A percentile compares a stretch with the other conserved stretches of the same genome.
phyloP scores from a whole-genome alignment of 73 alveolate species.

The Paraurostyla sp. region DNA sequence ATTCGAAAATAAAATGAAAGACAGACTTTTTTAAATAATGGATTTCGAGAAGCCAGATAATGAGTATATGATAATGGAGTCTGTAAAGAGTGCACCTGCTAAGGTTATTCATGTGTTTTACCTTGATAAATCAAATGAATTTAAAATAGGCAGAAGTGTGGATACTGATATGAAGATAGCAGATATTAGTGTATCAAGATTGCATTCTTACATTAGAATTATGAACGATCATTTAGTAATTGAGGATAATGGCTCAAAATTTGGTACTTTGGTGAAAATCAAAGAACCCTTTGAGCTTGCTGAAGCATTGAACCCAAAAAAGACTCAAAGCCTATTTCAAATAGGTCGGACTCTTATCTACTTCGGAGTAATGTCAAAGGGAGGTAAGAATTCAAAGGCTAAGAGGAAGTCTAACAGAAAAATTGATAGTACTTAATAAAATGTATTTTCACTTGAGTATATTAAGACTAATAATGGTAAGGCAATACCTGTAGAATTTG shows the following conservation, averaged over 20 bases:
- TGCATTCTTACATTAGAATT: slow-evolving; percentile 61
- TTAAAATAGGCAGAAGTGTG: slow-evolving; percentile 67
- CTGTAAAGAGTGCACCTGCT: slow-evolving; percentile 69
- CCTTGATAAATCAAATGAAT: not conserved
- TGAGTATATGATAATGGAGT: slow-evolving; percentile 60
- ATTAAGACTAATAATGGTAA: not conserved
- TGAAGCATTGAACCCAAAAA: not conserved
- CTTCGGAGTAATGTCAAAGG: not conserved
- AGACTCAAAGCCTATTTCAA: not conserved
- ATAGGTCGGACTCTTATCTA: slow-evolving; percentile 47
- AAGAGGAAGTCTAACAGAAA: not conserved
- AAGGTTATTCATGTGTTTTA: slow-evolving; percentile 60
- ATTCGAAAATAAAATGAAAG: slow-evolving; percentile 61
- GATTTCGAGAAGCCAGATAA: slow-evolving; percentile 48
- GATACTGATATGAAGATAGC: slow-evolving; percentile 76
- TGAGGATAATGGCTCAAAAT: slow-evolving; percentile 66
- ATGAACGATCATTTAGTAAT: slow-evolving; percentile 19
- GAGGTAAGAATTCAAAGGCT: not conserved
- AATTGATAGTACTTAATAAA: not conserved
- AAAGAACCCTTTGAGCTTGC: slow-evolving; percentile 35
- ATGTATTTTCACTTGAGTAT: not conserved
- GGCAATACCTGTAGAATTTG: slow-evolving; percentile 15
- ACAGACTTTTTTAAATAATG: slow-evolving; percentile 51
- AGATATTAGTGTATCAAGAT: slow-evolving; percentile 75
- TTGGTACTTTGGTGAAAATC: slow-evolving; percentile 70